Conservation (phyloP, 2,329 filamentous ascomycete species). For the Aphanocladium album region DNA sequence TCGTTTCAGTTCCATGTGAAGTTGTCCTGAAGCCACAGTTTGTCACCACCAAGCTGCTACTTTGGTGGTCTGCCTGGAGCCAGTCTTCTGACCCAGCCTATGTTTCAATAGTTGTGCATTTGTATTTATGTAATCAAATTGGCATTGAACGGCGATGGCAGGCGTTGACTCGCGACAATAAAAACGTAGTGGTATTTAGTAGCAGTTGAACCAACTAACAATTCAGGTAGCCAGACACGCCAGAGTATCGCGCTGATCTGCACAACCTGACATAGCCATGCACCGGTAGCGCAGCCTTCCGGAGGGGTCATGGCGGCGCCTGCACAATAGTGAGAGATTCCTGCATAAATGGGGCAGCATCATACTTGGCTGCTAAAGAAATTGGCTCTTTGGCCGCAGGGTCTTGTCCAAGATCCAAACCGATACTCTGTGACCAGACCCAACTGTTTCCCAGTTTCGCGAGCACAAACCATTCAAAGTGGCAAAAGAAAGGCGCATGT, state of each 20-base stretch:
- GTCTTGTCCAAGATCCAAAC: neutral
- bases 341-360: neutral
- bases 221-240: too few relatives aligned
- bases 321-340: too few relatives aligned
- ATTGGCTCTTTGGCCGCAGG: neutral
- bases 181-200: neutral
- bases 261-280: neutral
- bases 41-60: too few relatives aligned
- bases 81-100: too few relatives aligned
- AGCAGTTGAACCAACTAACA: too few relatives aligned
- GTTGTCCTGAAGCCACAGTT: too few relatives aligned
- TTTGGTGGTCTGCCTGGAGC: too few relatives aligned
- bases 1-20: too few relatives aligned
- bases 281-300: neutral
- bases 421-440: neutral
- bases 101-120: too few relatives aligned
- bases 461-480: too few relatives aligned
- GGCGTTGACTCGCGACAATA: neutral
- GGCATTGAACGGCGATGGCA: neutral
- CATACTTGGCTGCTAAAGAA: neutral
- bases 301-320: slow-evolving; percentile 6
- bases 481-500: too few relatives aligned
- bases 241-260: neutral
- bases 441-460: too few relatives aligned
- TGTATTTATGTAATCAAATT: neutral